phyloP scores from a whole-genome alignment of 345 rosid genomes.

The Hibiscus mutabilis region DNA sequence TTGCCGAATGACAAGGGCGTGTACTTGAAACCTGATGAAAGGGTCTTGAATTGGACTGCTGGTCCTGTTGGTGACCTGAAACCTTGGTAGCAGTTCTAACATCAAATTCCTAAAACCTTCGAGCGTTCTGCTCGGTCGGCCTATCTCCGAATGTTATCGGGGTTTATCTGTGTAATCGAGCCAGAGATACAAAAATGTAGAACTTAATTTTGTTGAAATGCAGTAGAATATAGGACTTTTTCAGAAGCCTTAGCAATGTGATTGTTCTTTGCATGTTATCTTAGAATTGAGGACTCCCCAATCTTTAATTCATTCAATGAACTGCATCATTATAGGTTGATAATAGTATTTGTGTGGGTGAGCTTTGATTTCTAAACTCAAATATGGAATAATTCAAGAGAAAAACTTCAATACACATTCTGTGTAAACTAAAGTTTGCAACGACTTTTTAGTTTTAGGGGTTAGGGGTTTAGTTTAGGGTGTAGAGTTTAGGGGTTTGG shows the following conservation, averaged over 20 bases:
- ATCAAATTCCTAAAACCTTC: slow-evolving; percentile 5
- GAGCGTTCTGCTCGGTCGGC: background rate
- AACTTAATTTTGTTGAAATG: slow-evolving; percentile 7
- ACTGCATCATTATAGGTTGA: background rate
- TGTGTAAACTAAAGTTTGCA: too few species aligned
- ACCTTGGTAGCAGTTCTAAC: slow-evolving; percentile 60
- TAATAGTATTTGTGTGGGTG: background rate
- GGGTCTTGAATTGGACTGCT: slow-evolving; percentile 83
- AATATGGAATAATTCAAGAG: too few species aligned
- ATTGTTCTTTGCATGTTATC: background rate
- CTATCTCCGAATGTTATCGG: background rate
- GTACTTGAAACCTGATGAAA: slow-evolving; percentile 58
- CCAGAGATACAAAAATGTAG: slow-evolving; percentile 14
- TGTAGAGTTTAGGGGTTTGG: too few species aligned
- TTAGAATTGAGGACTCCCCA: too few species aligned
- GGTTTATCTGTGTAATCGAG: background rate
- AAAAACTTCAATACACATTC: too few species aligned
- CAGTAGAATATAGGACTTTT: background rate
- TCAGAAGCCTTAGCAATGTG: background rate
- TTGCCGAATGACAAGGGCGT: slow-evolving; percentile 59
- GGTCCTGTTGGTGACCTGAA: slow-evolving; percentile 89
- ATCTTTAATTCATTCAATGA: background rate
- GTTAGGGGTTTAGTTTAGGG: too few species aligned
- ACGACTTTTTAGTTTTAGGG: too few species aligned
- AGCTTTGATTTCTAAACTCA: background rate